Base-by-base conservation (phyloP, 305 asterid species). In the Ruellia speciosa region DNA sequence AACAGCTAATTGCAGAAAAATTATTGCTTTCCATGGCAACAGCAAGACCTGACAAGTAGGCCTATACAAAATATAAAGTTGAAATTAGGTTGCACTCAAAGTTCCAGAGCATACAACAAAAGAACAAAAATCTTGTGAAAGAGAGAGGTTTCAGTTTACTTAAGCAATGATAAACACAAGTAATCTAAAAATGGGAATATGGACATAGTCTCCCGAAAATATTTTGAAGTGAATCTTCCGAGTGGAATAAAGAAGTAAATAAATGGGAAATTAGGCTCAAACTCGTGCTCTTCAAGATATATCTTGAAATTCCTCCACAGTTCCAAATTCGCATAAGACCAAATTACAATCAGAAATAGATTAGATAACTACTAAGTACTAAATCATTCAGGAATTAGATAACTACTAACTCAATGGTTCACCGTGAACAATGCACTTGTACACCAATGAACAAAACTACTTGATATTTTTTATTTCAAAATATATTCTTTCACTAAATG, bases 1-100 rank as follows among this genome's bases (percentile, higher is more conserved):
- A 60, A 60, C 11, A 43, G 49, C 49, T 12, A 43, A 43, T 43
- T 43, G 49, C 16, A 43, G 67, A 61, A 18, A 58, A 49, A 58
- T 67, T 63, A 60, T 33, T 52, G 52, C 60, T 58, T 52, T 72
- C 50, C 76, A 67, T 64, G 63, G 75, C 60, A 65, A 59, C 72
- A 18, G 18, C 67, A 67, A 59, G 55, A 69, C 66, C 60, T 18
- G 59, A 61, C 52, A 49, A 17, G 40, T 49, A 54, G 52, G 55
- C 46, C 54, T 57, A 20, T n/a, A 64, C 53, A 62, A 56, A 49
- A 53, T 59, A 77, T 43, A 69, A 50, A 53, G 65, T 24, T 18
- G 12, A 33, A 45, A 50, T 56, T 53, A 66, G 71, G 46, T 47
- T n/a, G 15, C 34, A n/a, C 37, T 54, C 59, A 37, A 63, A 18